These are phyloP conservation scores for Fusarium tricinctum DNA, from an alignment of 2,329 filamentous ascomycete genomes.

Conservation along the genomic window DNA sequence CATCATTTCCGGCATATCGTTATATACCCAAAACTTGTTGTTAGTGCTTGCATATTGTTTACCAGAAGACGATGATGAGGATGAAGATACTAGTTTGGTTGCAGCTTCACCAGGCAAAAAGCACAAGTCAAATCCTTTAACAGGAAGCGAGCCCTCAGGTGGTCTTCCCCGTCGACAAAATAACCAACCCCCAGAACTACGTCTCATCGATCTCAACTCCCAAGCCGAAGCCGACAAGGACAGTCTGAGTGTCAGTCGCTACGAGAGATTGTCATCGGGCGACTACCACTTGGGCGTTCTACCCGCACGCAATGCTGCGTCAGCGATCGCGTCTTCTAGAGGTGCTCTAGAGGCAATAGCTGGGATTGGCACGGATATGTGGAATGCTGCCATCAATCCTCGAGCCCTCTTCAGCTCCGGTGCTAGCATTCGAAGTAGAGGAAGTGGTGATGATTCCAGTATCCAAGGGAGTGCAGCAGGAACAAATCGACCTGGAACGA, in stretches of 20 bases:
- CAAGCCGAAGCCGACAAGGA: conserved; percentile 92
- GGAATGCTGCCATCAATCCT: conserved; percentile 92
- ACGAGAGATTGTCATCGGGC: conserved; percentile 84
- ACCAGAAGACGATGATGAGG: conserved; percentile 72
- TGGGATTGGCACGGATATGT: conserved; percentile 80
- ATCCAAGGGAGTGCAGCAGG: conserved; percentile 58
- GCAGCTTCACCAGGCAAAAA: conserved; percentile 51
- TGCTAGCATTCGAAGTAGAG: conserved; percentile 77
- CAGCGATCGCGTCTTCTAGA: conserved; percentile 73
- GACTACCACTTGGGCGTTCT: conserved; percentile 93
- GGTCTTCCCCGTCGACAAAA: conserved; percentile 80
- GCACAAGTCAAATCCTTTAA: conserved; percentile 61
- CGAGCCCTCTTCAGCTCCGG: conserved; percentile 88
- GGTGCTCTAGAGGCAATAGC: conserved; percentile 84
- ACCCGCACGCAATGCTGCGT: conserved; percentile 77
- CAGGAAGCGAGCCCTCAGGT: conserved; percentile 70
- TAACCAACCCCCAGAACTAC: conserved; percentile 87
- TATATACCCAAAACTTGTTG: conserved; percentile 93
- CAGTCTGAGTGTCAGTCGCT: conserved; percentile 86
- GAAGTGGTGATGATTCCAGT: conserved; percentile 72
- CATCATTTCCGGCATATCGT: conserved; percentile 95
- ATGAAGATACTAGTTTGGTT: conserved; percentile 42
- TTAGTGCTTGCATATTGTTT: conserved; percentile 92
- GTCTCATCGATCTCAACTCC: conserved; percentile 89
- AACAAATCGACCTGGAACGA: conserved; percentile 49